These are phyloP conservation scores for Aspergillus japonicus DNA, from an alignment of 2,329 filamentous ascomycete genomes.

Conservation along the genomic window DNA sequence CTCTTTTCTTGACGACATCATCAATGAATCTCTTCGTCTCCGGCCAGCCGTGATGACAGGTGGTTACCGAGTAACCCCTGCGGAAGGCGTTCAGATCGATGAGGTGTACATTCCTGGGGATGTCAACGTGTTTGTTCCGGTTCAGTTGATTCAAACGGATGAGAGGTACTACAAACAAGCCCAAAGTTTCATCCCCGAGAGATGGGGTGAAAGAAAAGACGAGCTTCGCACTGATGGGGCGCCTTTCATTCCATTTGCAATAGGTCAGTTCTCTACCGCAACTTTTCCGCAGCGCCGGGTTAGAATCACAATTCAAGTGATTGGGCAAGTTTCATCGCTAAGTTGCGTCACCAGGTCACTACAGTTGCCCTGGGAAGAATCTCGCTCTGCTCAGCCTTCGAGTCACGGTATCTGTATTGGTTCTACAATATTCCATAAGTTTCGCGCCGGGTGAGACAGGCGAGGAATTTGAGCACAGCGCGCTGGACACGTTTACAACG, in stretches of 20 bases:
- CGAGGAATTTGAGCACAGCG: conserved; percentile 14
- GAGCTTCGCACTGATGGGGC: conserved; percentile 22
- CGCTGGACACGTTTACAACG: conserved; percentile 26
- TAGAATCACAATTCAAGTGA: neutral
- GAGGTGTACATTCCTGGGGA: conserved; percentile 19
- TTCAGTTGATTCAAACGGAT: conserved; percentile 27
- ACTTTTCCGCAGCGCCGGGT: no score
- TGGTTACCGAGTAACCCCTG: neutral
- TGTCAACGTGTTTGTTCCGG: conserved; percentile 23
- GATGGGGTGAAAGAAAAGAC: conserved; percentile 26
- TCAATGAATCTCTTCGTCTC: conserved; percentile 16
- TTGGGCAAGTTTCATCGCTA: neutral
- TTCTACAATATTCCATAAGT: conserved; percentile 19
- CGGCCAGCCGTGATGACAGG: conserved; percentile 9
- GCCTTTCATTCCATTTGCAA: conserved; percentile 29
- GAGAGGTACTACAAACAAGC: conserved; percentile 21
- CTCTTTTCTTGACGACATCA: conserved; percentile 19
- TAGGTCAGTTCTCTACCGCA: conserved; percentile 14
- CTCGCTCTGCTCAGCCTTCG: conserved; percentile 35
- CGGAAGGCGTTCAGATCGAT: conserved; percentile 9
- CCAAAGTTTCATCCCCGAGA: conserved; percentile 32
- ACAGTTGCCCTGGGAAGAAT: conserved; percentile 32
- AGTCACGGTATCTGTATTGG: conserved; percentile 22
- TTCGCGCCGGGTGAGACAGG: conserved; percentile 24
- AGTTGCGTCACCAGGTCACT: conserved; percentile 18